These are phyloP conservation scores for Sphaceloma murrayae DNA, from an alignment of 2,329 filamentous ascomycete genomes.

Conservation along the genomic window DNA sequence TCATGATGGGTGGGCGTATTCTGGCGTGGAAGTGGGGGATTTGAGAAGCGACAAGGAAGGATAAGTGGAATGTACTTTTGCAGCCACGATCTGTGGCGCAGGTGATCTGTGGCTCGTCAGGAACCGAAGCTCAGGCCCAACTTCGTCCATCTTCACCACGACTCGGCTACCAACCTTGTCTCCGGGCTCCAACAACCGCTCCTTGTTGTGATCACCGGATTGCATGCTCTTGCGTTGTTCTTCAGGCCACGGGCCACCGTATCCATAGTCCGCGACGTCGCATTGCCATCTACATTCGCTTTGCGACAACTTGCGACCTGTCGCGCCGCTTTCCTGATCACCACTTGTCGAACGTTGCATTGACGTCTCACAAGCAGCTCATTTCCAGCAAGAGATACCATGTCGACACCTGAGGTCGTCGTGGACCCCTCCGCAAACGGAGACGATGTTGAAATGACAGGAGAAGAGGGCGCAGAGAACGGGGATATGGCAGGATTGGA, in stretches of 20 bases:
- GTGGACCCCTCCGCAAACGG: slow-evolving; percentile 24
- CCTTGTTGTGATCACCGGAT: too few relatives aligned
- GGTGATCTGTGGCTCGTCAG: not conserved
- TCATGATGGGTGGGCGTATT: not conserved
- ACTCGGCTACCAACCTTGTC: too few relatives aligned
- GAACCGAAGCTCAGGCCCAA: not conserved
- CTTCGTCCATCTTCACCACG: too few relatives aligned
- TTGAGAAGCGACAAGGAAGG: not conserved
- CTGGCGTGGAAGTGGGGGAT: not conserved
- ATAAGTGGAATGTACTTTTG: not conserved
- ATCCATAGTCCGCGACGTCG: too few relatives aligned
- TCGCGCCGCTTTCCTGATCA: not conserved
- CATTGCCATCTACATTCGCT: not conserved
- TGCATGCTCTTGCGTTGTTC: too few relatives aligned
- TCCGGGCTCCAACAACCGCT: too few relatives aligned
- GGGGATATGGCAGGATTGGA: slow-evolving; percentile 31
- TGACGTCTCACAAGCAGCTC: too few relatives aligned
- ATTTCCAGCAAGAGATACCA: slow-evolving; percentile 14
- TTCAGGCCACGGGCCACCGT: too few relatives aligned
- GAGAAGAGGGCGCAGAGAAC: slow-evolving; percentile 23
- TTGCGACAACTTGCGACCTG: not conserved
- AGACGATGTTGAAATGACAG: slow-evolving; percentile 44
- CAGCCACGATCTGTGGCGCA: not conserved
- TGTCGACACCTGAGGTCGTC: slow-evolving; percentile 28
- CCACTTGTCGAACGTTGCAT: too few relatives aligned